These are phyloP conservation scores for Phoma sp. DNA, from an alignment of 2,329 filamentous ascomycete species.

Conservation along the genomic window DNA sequence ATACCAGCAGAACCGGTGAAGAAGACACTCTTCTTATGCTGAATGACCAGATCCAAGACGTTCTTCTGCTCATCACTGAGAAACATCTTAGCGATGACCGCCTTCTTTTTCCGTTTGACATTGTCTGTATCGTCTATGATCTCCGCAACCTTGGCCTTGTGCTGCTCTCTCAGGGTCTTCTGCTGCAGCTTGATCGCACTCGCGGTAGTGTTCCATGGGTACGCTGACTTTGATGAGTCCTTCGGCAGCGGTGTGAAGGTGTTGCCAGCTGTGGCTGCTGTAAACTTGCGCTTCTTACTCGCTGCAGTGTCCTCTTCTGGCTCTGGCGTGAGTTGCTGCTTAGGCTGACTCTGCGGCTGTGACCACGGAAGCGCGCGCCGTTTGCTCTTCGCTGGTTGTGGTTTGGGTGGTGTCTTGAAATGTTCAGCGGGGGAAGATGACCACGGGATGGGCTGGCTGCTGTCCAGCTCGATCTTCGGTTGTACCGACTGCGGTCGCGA, in stretches of 20 bases:
- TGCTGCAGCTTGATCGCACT: constrained; percentile 80
- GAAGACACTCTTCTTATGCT: constrained; percentile 87
- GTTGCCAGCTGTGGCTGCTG: constrained; percentile 45
- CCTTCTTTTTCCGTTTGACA: constrained; percentile 52
- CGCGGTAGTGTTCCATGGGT: constrained; percentile 75
- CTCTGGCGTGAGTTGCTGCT: constrained; percentile 30
- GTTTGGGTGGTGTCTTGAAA: constrained; percentile 42
- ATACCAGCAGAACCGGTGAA: constrained; percentile 91
- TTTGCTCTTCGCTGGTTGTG: constrained; percentile 23
- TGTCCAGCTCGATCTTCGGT: constrained; percentile 41
- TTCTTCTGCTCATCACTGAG: constrained; percentile 87
- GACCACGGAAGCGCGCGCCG: constrained; percentile 65
- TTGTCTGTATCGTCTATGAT: constrained; percentile 55
- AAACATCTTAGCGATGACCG: constrained; percentile 65
- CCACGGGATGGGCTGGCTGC: constrained; percentile 72
- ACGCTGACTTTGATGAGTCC: constrained; percentile 38
- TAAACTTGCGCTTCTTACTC: constrained; percentile 41
- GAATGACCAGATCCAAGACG: constrained; percentile 82
- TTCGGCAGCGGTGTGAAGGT: constrained; percentile 56
- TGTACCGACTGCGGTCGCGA: constrained; percentile 31
- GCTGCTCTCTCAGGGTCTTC: constrained; percentile 72
- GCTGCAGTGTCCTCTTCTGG: constrained; percentile 24
- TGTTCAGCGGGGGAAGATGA: constrained; percentile 68
- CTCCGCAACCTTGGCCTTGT: constrained; percentile 53
- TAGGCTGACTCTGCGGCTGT: constrained; percentile 46